phyloP scores from a whole-genome alignment of 2,329 filamentous ascomycete species.

The Penicillium sp. region DNA sequence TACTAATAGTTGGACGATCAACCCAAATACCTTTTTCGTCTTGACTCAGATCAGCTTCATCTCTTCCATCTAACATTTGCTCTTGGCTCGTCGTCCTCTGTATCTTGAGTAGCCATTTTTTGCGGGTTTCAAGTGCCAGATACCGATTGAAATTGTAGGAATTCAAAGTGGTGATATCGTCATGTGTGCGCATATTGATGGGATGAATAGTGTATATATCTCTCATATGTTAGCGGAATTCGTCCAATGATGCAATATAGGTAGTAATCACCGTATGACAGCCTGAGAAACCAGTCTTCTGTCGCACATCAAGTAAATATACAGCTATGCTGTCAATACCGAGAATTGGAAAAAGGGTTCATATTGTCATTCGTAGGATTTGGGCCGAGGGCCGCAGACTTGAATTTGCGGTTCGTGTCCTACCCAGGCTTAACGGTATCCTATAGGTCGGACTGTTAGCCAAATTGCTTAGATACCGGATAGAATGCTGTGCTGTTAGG shows the following conservation, averaged over 20 bases:
- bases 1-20: not conserved
- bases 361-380: not conserved
- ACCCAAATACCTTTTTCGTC: not conserved
- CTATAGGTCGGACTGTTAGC: not conserved
- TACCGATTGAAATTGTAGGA: not conserved
- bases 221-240: not conserved
- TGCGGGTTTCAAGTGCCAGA: not conserved
- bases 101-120: not conserved
- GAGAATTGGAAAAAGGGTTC: not conserved
- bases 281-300: not conserved
- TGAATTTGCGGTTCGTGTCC: not conserved
- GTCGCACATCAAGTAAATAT: no score
- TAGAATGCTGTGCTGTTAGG: not conserved
- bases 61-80: not conserved
- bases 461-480: not conserved
- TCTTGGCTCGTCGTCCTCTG: not conserved
- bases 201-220: not conserved
- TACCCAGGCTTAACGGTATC: not conserved
- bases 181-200: not conserved
- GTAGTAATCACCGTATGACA: not conserved
- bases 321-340: not conserved
- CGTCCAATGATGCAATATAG: not conserved
- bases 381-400: not conserved
- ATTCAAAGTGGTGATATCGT: no score
- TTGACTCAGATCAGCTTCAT: not conserved